Evolutionary conservation across 345 rosid species (phyloP).

Genomic region (Excoecaria cochinchinensis): DNA sequence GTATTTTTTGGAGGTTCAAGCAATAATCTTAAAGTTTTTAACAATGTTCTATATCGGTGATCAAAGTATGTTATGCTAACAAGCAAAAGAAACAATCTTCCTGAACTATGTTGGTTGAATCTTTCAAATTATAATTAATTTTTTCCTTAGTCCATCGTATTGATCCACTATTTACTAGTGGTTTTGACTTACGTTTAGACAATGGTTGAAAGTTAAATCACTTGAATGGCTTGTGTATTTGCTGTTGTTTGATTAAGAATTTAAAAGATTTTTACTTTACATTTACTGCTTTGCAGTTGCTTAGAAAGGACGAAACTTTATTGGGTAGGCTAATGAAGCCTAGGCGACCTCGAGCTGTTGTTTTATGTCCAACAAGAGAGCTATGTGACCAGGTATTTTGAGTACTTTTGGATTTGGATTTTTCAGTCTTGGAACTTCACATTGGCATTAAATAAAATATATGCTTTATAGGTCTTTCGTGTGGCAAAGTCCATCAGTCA

Average conservation of each 20-base stretch:
- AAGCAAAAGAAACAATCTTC: too few species aligned
- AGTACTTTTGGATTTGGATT: neutral
- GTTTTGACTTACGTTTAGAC: neutral
- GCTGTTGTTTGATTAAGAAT: neutral
- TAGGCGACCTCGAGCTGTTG: constrained; percentile 87
- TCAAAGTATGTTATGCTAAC: too few species aligned
- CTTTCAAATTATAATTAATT: neutral
- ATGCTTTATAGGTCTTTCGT: constrained; percentile 61
- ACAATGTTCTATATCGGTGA: too few species aligned
- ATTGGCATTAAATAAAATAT: constrained; percentile 14
- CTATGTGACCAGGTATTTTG: constrained; percentile 82
- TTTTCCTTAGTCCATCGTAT: neutral
- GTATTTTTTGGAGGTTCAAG: neutral
- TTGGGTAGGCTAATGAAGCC: constrained; percentile 73
- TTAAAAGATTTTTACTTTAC: constrained; percentile 2
- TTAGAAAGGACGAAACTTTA: constrained; percentile 75
- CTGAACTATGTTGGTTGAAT: too few species aligned
- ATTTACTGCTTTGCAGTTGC: constrained; percentile 48
- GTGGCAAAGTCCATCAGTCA: constrained; percentile 91
- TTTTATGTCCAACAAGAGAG: constrained; percentile 92
- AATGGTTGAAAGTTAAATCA: neutral
- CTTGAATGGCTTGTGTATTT: neutral
- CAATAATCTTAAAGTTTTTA: too few species aligned
- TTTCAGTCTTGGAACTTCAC: neutral
- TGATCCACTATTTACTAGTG: neutral